phyloP scores from a whole-genome alignment of 2,329 filamentous ascomycete genomes.

The Fusarium mexicanum region DNA sequence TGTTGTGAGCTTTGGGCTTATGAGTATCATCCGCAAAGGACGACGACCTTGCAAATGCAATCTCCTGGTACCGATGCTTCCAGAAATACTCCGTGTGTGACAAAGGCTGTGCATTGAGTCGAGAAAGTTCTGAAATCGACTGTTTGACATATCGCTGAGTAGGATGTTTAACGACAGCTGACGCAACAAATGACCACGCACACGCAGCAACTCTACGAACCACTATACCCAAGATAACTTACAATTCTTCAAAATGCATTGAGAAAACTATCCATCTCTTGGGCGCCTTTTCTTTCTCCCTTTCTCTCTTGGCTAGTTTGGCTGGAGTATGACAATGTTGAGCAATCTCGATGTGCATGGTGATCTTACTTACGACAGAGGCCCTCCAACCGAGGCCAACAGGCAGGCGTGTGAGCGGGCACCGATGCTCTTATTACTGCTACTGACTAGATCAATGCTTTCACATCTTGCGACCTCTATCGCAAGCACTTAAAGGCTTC shows the following conservation, averaged over 20 bases:
- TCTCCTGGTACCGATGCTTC: neutral
- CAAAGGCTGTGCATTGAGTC: no score
- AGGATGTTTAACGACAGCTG: neutral
- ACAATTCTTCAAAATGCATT: neutral
- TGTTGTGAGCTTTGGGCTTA: neutral
- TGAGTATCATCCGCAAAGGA: neutral
- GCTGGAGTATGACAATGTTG: neutral
- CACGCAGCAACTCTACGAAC: neutral
- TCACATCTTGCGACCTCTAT: accelerated
- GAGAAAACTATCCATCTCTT: neutral
- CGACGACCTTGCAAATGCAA: neutral
- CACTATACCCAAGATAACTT: neutral
- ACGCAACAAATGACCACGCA: neutral
- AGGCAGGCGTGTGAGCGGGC: neutral
- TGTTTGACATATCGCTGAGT: neutral
- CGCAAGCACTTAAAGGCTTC: neutral
- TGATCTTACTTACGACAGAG: neutral
- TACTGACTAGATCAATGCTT: neutral
- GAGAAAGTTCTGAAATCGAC: neutral
- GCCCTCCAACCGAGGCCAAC: neutral
- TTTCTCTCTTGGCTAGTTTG: no score
- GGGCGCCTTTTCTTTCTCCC: neutral
- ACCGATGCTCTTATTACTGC: neutral
- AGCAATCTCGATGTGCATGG: neutral
- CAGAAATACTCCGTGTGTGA: no score